Evolutionary conservation across 1,284 basidiomycete genomes (phyloP).

Genomic region (Boletus mariae): DNA sequence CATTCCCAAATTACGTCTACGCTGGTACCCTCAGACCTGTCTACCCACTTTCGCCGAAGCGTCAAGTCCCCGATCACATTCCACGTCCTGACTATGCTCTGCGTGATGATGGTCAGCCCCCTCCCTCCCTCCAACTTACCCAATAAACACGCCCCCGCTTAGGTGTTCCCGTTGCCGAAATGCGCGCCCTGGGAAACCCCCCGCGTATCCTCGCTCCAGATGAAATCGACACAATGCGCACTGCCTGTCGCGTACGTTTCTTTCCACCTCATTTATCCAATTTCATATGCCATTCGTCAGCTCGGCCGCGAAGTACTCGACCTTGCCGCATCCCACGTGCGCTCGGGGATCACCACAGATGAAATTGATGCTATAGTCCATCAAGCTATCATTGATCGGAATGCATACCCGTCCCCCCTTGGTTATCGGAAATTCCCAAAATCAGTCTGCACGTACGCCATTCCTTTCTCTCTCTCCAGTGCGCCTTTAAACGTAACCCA

Average conservation of each 20-base stretch:
- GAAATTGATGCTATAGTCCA: constrained; percentile 96
- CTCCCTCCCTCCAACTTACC: constrained; percentile 9
- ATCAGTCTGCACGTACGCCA: constrained; percentile 87
- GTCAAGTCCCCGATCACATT: constrained; percentile 71
- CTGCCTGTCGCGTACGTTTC: constrained; percentile 63
- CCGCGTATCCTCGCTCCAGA: constrained; percentile 60
- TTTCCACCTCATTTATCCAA: background rate
- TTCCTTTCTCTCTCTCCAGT: constrained; percentile 1
- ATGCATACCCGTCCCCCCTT: constrained; percentile 91
- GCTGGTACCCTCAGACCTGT: constrained; percentile 71
- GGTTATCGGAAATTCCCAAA: constrained; percentile 94
- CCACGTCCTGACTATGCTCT: constrained; percentile 74
- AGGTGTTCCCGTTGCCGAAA: constrained; percentile 67
- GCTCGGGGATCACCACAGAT: constrained; percentile 93
- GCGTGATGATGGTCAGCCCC: constrained; percentile 53
- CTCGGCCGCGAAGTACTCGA: constrained; percentile 90
- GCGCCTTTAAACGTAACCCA: constrained; percentile 28
- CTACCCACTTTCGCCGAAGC: constrained; percentile 72
- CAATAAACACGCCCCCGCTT: constrained; percentile 13
- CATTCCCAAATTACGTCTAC: constrained; percentile 64
- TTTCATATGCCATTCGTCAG: constrained; percentile 41
- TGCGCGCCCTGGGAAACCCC: constrained; percentile 53
- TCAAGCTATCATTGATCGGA: constrained; percentile 85
- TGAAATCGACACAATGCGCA: constrained; percentile 79
- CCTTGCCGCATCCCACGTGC: constrained; percentile 79